Conservation (phyloP, 495 filamentous ascomycete genomes). For the Penicillium soppii region DNA sequence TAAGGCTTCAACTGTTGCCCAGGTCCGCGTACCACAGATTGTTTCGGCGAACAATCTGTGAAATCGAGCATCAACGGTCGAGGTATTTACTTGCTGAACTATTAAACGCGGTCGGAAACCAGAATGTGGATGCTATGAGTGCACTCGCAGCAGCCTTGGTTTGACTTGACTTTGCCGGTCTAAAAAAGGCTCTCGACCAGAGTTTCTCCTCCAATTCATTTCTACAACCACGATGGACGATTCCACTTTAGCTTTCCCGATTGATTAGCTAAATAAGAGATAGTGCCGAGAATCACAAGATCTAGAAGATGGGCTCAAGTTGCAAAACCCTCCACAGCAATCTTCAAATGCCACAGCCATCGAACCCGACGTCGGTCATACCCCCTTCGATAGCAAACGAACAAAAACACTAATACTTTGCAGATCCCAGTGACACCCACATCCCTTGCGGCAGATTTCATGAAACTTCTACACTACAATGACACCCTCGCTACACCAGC, state of each 20-base stretch:
- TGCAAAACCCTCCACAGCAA: background rate
- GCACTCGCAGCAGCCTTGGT: background rate
- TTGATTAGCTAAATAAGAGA: background rate
- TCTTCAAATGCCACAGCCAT: background rate
- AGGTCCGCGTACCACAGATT: background rate
- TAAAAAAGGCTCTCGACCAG: background rate
- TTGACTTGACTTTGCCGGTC: background rate
- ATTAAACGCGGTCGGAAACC: background rate
- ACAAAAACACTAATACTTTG: background rate
- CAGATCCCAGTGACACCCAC: background rate
- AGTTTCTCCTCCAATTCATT: background rate
- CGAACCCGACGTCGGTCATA: background rate
- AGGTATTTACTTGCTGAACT: background rate
- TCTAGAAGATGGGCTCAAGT: background rate
- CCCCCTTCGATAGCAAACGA: background rate
- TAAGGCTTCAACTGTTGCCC: background rate
- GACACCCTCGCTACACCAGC: background rate
- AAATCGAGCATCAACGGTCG: constrained; percentile 1
- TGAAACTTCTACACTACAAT: background rate
- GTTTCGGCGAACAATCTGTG: background rate
- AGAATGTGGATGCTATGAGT: background rate
- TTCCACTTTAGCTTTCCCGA: background rate
- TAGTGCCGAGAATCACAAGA: background rate
- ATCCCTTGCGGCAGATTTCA: background rate
- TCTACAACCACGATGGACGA: background rate